These are phyloP conservation scores for Hydrangea macrophylla DNA, from an alignment of 148 eudicot species.

Conservation along the genomic window DNA sequence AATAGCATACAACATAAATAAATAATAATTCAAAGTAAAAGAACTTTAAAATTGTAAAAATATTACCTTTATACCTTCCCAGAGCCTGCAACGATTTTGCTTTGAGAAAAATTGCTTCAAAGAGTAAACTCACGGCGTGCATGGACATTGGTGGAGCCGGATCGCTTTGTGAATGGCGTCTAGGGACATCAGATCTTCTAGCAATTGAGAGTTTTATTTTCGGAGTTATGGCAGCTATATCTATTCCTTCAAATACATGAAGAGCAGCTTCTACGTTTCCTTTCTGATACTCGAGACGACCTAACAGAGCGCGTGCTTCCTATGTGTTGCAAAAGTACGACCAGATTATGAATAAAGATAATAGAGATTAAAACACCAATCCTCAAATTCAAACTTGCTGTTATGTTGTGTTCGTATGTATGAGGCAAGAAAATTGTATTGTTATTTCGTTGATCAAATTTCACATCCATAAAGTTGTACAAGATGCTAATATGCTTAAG, in stretches of 20 bases:
- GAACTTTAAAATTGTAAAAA: not conserved
- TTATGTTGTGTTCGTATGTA: too few species aligned
- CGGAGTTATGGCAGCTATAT: conserved; percentile 56
- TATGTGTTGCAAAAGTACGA: conserved; percentile 18
- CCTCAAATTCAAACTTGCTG: too few species aligned
- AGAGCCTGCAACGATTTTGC: conserved; percentile 69
- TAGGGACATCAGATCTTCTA: conserved; percentile 41
- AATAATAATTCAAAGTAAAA: not conserved
- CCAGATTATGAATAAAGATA: not conserved
- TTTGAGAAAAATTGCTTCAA: conserved; percentile 81
- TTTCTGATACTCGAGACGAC: conserved; percentile 87
- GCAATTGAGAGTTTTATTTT: conserved; percentile 59
- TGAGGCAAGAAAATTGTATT: too few species aligned
- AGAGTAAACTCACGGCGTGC: conserved; percentile 76
- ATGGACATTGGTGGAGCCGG: conserved; percentile 58
- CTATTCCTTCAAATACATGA: conserved; percentile 86
- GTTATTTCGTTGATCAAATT: too few species aligned
- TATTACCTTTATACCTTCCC: conserved; percentile 71
- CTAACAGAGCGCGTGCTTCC: conserved; percentile 93
- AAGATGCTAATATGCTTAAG: not conserved
- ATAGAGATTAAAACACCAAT: not conserved
- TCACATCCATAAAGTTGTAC: too few species aligned
- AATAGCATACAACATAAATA: not conserved
- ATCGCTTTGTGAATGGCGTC: conserved; percentile 49
- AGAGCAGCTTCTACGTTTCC: conserved; percentile 84